A percentile compares a stretch with the other conserved stretches of the same genome.
Conservation (phyloP, 1,284 basidiomycete species). For the Volvariella volvacea region DNA sequence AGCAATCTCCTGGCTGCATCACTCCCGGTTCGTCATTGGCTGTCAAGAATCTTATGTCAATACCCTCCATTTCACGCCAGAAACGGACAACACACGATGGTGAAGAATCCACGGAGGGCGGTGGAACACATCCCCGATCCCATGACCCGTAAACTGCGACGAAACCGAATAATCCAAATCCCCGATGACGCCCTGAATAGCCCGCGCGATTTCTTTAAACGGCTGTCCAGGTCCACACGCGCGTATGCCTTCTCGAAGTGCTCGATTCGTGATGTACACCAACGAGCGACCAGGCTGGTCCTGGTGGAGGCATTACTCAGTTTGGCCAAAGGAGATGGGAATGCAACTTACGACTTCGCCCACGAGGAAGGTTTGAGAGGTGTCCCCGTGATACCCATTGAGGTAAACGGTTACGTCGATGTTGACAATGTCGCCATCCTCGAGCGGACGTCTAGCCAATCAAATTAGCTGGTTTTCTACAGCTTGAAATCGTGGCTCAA, state of each 20-base stretch:
- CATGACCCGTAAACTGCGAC: slow-evolving; percentile 76
- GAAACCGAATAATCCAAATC: slow-evolving; percentile 51
- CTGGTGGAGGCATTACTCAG: slow-evolving; percentile 24
- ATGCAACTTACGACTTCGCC: slow-evolving; percentile 57
- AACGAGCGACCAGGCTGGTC: slow-evolving; percentile 64
- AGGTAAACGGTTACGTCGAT: slow-evolving; percentile 79
- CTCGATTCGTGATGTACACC: slow-evolving; percentile 54
- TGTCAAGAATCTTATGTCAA: slow-evolving; percentile 20
- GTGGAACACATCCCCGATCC: slow-evolving; percentile 84
- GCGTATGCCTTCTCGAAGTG: slow-evolving; percentile 66
- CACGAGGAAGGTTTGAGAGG: slow-evolving; percentile 75
- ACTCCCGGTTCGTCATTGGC: slow-evolving; percentile 73
- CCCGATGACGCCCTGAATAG: slow-evolving; percentile 55
- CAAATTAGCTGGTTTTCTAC: slow-evolving; percentile 2
- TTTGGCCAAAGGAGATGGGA: not conserved
- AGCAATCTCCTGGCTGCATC: slow-evolving; percentile 82
- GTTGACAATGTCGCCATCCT: slow-evolving; percentile 80
- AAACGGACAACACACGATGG: slow-evolving; percentile 19
- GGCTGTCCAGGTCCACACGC: slow-evolving; percentile 73
- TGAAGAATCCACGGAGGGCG: slow-evolving; percentile 82
- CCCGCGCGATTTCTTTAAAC: slow-evolving; percentile 70
- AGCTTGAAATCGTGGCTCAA: slow-evolving; percentile 24
- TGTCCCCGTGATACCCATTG: slow-evolving; percentile 82
- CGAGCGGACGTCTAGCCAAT: slow-evolving; percentile 58
- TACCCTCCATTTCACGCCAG: not conserved